These are phyloP conservation scores for Staphylotrichum tortipilum DNA, from an alignment of 495 filamentous ascomycete genomes.

Conservation along the genomic window DNA sequence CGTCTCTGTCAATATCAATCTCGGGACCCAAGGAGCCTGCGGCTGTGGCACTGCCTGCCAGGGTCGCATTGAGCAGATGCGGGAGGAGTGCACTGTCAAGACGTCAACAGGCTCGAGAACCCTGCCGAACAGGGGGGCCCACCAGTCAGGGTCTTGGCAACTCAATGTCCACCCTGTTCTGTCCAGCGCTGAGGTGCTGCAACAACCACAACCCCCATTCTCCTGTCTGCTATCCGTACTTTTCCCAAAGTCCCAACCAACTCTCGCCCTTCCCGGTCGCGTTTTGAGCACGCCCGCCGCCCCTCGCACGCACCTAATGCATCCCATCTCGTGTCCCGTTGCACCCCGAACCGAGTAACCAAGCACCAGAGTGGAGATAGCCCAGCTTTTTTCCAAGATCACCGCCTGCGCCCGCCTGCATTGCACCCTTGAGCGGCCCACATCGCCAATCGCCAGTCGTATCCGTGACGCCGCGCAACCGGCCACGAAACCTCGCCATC, in stretches of 20 bases:
- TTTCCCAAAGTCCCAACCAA: not conserved
- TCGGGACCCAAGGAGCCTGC: too few relatives aligned
- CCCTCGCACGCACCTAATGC: too few relatives aligned
- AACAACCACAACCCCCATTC: not conserved
- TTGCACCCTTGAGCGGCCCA: too few relatives aligned
- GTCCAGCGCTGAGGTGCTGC: not conserved
- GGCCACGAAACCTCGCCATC: not conserved
- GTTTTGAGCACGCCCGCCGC: not conserved
- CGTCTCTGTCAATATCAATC: too few relatives aligned
- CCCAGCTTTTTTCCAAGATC: not conserved
- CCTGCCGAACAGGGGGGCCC: not conserved
- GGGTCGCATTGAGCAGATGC: too few relatives aligned
- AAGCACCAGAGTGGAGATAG: not conserved
- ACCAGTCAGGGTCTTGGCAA: not conserved
- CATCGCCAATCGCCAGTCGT: not conserved
- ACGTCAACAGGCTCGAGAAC: not conserved
- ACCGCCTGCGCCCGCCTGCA: too few relatives aligned
- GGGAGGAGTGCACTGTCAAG: not conserved
- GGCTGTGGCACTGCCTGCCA: too few relatives aligned
- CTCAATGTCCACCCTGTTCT: conserved; percentile 7
- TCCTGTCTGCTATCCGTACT: not conserved
- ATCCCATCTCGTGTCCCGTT: not conserved
- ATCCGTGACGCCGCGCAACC: not conserved
- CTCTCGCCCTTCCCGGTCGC: not conserved
- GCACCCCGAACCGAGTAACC: not conserved